Base-by-base conservation (phyloP, 768 basidiomycete genomes). In the Psilocybe sp. region DNA sequence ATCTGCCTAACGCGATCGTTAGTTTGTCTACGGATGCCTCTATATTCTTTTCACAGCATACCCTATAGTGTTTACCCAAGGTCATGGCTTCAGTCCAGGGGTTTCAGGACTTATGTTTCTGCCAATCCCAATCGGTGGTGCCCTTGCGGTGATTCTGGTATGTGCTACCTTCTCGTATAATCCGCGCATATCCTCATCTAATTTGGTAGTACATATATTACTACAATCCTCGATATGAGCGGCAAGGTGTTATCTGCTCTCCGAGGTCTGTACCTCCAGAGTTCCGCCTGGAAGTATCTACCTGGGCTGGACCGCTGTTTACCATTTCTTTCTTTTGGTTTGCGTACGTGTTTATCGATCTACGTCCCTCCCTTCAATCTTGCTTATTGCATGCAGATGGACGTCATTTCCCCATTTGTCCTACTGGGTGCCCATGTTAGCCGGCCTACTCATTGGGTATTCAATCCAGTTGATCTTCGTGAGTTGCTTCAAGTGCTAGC, bases 251-350 rank as follows among this genome's bases (percentile, higher is more conserved):
- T 0, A 68, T 72, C 54, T 71, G 67, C 44, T 70, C 74, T 5
- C 82, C 84, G 4, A 60, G 70, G 14, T 74, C 76, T 16, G 81
- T 82, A 2, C 77, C 81, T 2, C 85, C 85, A 0, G 85, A 87
- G 63, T 75, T 74, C 43, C 73, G 83, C 18, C 62, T 85, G 19
- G 69, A 72, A 42, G 65, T 75, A 40, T 74, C 73, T 0, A 67
- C 85, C 51, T 60, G 78, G 51, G 77, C 73, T 2, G 74, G 77
- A 0, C 84, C 83, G 0, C 52, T 82, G 13, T 74, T 81, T 50
- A 66, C 77, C 13, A 43, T 71, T 16, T 74, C 79, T 4, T 79
- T 85, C 63, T 86, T 87, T 64, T 84, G 84, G 84, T 82, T 87
- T 59, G 76, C 67, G 73, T 79, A 52, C 59, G 73, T 67, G 7